Evolutionary conservation across 345 rosid species (phyloP), one percentile per base, ranked within the genome.

Genomic region (Bruguiera gymnorhiza): DNA sequence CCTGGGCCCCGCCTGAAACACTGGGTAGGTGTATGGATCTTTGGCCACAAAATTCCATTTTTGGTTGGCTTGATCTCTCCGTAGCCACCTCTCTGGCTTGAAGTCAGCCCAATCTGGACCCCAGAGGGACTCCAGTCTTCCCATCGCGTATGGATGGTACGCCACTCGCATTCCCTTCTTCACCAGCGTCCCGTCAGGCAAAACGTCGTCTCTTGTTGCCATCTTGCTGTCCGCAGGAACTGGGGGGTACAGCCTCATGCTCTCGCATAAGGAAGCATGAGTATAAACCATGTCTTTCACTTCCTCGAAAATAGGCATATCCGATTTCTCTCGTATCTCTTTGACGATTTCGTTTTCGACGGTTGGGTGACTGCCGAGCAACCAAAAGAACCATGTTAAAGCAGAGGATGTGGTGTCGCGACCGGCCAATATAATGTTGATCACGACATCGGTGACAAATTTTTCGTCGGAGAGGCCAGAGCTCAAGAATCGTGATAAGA

Each of bases 401-500:
- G 90, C 92, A n/a, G 93, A 79, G 16, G 93, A 88, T n/a, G 90
- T 90, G 0, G 96, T 76, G 79, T 90, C 97, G 7, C 87, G 74
- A 57, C 94, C 92, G 0, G 94, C 94, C 18, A 86, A 83, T 3
- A 82, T 79, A 58, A 88, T 84, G 55, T 90, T 90, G 27, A 88
- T 81, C 26, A 86, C 83, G 39, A 88, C 84, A 57, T 88, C 90
- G 2, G 73, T 75, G 63, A 84, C 64, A 70, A 85, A 65, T 65
- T 29, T 70, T 73, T 88, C 89, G 37, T 80, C 83, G 0, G 84
- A 72, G 23, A 7, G 77, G n/a, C 86, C 84, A 0, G 92, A 87
- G 77, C 66, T 77, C 59, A 89, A 76, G 72, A 86, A 89, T 30
- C 86, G 26, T 0, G 89, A 85, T 21, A 90, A 75, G 13, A 90